These are phyloP conservation scores for Atkinsonella texensis DNA, from an alignment of 2,329 filamentous ascomycete species.

Conservation along the genomic window DNA sequence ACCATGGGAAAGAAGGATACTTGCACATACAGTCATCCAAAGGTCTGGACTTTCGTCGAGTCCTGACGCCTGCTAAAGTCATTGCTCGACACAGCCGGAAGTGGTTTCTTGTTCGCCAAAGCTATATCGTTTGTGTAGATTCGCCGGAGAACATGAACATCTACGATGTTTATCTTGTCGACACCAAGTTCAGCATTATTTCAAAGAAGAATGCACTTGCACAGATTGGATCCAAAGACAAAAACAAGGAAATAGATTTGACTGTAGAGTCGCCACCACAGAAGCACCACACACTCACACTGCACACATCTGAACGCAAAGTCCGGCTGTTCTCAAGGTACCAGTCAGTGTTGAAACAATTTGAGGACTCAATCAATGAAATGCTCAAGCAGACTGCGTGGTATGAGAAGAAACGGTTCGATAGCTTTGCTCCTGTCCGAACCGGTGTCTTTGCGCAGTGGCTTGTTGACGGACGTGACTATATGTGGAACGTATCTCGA, in stretches of 20 bases:
- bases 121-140: slow-evolving; percentile 96
- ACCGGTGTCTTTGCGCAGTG: slow-evolving; percentile 83
- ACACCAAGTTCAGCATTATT: slow-evolving; percentile 73
- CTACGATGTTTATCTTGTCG: slow-evolving; percentile 96
- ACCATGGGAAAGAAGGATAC: slow-evolving; percentile 94
- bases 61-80: slow-evolving; percentile 66
- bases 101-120: slow-evolving; percentile 97
- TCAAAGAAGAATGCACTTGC: slow-evolving; percentile 52
- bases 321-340: slow-evolving; percentile 85
- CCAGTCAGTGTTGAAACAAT: slow-evolving; percentile 79
- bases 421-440: slow-evolving; percentile 85
- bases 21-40: slow-evolving; percentile 86
- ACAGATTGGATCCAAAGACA: slow-evolving; percentile 45
- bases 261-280: slow-evolving; percentile 23
- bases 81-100: slow-evolving; percentile 79
- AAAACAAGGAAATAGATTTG: slow-evolving; percentile 35
- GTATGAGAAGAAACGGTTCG: slow-evolving; percentile 74
- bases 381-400: slow-evolving; percentile 79
- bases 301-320: slow-evolving; percentile 87
- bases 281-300: slow-evolving; percentile 73
- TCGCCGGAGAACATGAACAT: slow-evolving; percentile 98
- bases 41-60: slow-evolving; percentile 72
- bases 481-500: slow-evolving; percentile 98
- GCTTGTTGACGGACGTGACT: slow-evolving; percentile 92
- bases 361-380: slow-evolving; percentile 80